These are phyloP conservation scores for Pleurotus tuber-regium DNA, from an alignment of 768 basidiomycete genomes.

Conservation along the genomic window DNA sequence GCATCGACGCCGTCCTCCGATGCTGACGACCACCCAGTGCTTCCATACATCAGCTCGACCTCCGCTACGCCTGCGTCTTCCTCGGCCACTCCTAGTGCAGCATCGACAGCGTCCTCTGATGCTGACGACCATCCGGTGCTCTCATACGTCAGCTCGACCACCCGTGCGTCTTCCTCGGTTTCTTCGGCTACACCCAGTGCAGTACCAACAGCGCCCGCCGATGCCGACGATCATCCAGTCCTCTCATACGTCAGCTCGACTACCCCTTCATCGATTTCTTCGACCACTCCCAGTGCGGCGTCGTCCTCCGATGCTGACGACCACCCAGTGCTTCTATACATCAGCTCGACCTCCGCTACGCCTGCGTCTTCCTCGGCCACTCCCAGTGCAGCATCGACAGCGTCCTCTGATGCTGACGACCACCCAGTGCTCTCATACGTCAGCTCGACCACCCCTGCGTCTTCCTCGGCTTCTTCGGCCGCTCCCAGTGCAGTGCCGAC, in stretches of 20 bases:
- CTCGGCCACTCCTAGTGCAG: background rate
- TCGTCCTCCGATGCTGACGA: background rate
- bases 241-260: no score
- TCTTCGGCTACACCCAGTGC: background rate
- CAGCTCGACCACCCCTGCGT: background rate
- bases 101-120: background rate
- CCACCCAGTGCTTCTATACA: background rate
- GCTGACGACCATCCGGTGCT: background rate
- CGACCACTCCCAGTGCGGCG: background rate
- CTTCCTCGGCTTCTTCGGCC: background rate
- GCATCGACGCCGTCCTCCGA: background rate
- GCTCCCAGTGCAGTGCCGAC: background rate
- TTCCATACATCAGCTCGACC: background rate
- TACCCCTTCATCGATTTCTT: background rate
- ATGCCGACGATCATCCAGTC: background rate
- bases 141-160: background rate
- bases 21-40: slow-evolving; percentile 4
- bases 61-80: background rate
- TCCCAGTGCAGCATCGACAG: background rate
- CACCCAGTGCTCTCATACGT: background rate
- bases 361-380: background rate
- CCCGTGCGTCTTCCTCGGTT: background rate
- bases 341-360: no score
- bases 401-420: background rate
- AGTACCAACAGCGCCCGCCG: background rate